Conservation (phyloP, 257 asterid species). For the Asclepias syriaca region DNA sequence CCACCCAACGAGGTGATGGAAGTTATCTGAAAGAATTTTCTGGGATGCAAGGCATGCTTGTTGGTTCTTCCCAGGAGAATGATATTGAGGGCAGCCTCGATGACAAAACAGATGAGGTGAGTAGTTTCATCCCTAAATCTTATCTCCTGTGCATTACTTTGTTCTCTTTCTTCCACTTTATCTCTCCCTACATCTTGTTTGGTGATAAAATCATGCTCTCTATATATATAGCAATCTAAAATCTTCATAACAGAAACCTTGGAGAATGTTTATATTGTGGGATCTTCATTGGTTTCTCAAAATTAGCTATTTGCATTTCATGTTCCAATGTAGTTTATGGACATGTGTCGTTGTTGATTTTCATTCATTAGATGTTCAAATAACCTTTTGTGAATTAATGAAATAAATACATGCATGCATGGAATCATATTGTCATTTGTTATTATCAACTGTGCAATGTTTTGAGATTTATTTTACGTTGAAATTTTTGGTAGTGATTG, state of each 20-base stretch:
- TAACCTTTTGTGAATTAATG: neutral
- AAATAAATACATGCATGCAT: neutral
- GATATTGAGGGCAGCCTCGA: conserved; percentile 17
- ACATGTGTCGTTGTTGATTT: no score
- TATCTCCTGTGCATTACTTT: neutral
- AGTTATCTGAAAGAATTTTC: conserved; percentile 35
- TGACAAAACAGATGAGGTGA: conserved; percentile 51
- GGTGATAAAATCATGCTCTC: neutral
- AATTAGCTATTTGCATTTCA: neutral
- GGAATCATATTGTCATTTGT: neutral
- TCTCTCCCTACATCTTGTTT: neutral
- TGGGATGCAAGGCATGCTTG: conserved; percentile 22
- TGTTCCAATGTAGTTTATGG: no score
- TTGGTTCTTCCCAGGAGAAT: conserved; percentile 33
- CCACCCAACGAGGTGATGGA: conserved; percentile 64
- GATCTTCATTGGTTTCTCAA: neutral
- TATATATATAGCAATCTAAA: neutral
- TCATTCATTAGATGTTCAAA: no score
- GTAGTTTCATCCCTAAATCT: conserved; percentile 7
- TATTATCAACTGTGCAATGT: neutral
- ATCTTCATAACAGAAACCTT: neutral
- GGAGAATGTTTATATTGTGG: neutral
- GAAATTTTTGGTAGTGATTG: neutral
- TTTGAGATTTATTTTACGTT: neutral
- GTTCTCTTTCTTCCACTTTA: neutral